These are phyloP conservation scores for Dactylellina parvicollis DNA, from an alignment of 2,329 filamentous ascomycete species.

Conservation along the genomic window DNA sequence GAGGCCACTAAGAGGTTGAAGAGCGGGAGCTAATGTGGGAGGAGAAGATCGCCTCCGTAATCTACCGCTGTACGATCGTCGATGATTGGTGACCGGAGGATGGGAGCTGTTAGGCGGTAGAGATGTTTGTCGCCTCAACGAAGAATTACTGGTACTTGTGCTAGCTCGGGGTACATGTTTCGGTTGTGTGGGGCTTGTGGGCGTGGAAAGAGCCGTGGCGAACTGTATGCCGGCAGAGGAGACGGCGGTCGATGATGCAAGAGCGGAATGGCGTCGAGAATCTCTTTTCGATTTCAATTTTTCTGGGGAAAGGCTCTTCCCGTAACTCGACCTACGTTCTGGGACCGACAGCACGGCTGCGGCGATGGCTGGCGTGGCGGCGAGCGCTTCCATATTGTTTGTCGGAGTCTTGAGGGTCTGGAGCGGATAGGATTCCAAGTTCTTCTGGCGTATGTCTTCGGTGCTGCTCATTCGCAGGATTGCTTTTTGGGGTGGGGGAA, in stretches of 20 bases:
- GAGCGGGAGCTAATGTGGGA: conserved; percentile 38
- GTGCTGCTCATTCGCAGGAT: conserved; percentile 54
- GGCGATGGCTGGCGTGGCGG: conserved; percentile 53
- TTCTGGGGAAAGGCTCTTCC: conserved; percentile 49
- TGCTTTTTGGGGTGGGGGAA: conserved; percentile 52
- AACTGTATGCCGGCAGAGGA: conserved; percentile 53
- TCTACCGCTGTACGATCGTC: conserved; percentile 48
- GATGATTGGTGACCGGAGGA: conserved; percentile 39
- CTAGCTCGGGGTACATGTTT: conserved; percentile 54
- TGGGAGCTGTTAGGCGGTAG: conserved; percentile 40
- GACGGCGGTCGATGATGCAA: conserved; percentile 55
- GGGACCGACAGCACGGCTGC: conserved; percentile 55
- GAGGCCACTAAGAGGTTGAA: conserved; percentile 64
- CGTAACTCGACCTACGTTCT: conserved; percentile 51
- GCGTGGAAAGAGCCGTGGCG: conserved; percentile 55
- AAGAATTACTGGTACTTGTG: conserved; percentile 53
- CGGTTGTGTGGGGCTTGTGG: conserved; percentile 51
- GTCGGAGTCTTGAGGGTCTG: conserved; percentile 46
- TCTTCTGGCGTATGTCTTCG: conserved; percentile 54
- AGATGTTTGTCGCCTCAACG: conserved; percentile 56
- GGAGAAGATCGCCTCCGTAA: conserved; percentile 52
- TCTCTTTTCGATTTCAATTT: conserved; percentile 55
- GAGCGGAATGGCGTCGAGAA: conserved; percentile 51
- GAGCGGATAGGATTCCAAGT: conserved; percentile 55
- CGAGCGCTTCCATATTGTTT: conserved; percentile 51